Evolutionary conservation across 2,329 filamentous ascomycete genomes (phyloP).

Genomic region (Aspergillus novoparasiticus): DNA sequence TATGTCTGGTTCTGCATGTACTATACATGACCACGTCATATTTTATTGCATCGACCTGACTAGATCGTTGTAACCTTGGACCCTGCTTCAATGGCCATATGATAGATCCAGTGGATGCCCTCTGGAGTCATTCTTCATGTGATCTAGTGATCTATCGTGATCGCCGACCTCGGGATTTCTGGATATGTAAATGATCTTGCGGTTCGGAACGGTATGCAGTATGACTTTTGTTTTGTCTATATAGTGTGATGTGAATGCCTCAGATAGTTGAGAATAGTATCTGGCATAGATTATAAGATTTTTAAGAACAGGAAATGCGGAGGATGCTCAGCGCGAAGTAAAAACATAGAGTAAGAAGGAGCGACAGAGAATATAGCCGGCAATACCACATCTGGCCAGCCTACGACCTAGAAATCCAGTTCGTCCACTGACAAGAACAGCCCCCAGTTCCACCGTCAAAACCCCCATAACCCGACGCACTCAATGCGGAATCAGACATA

Average conservation of each 20-base stretch:
- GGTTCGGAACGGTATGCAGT: not conserved
- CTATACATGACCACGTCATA: not conserved
- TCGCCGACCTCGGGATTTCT: not conserved
- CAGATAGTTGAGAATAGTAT: not conserved
- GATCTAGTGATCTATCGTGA: not conserved
- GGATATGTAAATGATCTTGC: not conserved
- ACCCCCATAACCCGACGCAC: conserved; percentile 42
- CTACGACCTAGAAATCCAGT: conserved; percentile 42
- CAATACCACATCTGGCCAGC: not conserved
- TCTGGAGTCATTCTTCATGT: not conserved
- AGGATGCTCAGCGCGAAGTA: not conserved
- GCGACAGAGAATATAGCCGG: not conserved
- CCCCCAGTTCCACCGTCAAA: conserved; percentile 64
- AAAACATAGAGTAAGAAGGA: not conserved
- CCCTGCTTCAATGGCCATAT: no score
- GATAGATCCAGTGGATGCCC: no score
- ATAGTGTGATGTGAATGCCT: not conserved
- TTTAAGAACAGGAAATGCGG: not conserved
- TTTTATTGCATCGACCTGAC: not conserved
- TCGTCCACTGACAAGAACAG: conserved; percentile 63
- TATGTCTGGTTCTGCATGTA: not conserved
- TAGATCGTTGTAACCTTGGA: not conserved
- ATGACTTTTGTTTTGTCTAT: not conserved
- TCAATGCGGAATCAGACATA: conserved; percentile 9
- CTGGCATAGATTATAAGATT: not conserved